These are phyloP conservation scores for Ophiostoma pallidulum DNA, from an alignment of 2,329 filamentous ascomycete genomes.

Conservation along the genomic window DNA sequence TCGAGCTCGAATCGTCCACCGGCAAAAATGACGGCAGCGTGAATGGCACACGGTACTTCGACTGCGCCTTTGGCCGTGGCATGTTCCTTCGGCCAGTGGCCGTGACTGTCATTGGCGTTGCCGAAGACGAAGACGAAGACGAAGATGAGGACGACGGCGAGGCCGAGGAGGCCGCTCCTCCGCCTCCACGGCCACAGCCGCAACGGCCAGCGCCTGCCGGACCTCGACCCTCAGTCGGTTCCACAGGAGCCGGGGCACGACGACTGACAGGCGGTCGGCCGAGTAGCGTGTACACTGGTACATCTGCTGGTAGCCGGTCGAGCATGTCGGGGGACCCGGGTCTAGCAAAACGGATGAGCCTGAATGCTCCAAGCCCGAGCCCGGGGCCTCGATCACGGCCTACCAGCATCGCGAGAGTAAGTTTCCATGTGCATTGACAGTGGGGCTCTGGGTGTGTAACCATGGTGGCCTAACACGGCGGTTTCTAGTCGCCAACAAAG, in stretches of 20 bases:
- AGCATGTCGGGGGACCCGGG: constrained; percentile 41
- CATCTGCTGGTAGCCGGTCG: constrained; percentile 13
- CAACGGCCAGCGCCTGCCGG: not conserved
- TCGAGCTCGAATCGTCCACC: constrained; percentile 70
- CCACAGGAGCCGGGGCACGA: constrained; percentile 21
- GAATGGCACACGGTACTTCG: constrained; percentile 79
- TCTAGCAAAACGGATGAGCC: constrained; percentile 53
- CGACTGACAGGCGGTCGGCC: constrained; percentile 31
- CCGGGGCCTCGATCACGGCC: constrained; percentile 52
- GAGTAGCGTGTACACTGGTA: constrained; percentile 35
- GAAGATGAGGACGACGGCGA: not conserved
- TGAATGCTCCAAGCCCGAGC: constrained; percentile 64
- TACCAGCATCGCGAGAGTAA: constrained; percentile 47
- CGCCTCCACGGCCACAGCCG: constrained; percentile 22
- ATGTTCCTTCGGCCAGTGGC: constrained; percentile 79
- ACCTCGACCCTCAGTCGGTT: constrained; percentile 8
- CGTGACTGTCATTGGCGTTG: constrained; percentile 46
- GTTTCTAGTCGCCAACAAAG: constrained; percentile 61
- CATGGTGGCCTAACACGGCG: not conserved
- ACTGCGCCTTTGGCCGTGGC: constrained; percentile 63
- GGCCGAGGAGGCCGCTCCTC: constrained; percentile 29
- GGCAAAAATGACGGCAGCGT: constrained; percentile 95
- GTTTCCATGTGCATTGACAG: constrained; percentile 22
- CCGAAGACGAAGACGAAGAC: not conserved
- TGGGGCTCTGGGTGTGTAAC: not conserved